phyloP scores from a whole-genome alignment of 495 filamentous ascomycete species.

The Penicillium ochrochloron region DNA sequence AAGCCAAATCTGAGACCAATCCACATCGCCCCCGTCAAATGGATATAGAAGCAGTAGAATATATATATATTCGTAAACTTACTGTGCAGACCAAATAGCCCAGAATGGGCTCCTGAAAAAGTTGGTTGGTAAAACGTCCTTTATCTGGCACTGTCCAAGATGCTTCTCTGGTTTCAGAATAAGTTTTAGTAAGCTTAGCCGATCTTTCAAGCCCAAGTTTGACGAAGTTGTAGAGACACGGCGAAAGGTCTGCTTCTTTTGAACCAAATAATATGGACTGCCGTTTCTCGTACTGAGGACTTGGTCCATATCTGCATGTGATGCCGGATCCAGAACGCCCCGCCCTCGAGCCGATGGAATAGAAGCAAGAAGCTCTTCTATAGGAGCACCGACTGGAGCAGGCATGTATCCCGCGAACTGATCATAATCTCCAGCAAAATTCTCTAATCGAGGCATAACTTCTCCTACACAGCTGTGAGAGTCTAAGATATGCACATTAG shows the following conservation, averaged over 20 bases:
- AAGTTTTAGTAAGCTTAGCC: slow-evolving; percentile 7
- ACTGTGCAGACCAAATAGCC: slow-evolving; percentile 24
- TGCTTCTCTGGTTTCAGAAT: slow-evolving; percentile 18
- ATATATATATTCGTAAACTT: neutral
- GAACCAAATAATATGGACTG: no score
- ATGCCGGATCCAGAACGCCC: slow-evolving; percentile 6
- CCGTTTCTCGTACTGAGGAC: no score
- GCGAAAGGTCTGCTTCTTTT: no score
- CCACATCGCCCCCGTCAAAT: neutral
- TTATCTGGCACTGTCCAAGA: slow-evolving; percentile 13
- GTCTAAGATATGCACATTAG: no score
- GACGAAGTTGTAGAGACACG: neutral
- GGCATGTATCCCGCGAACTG: slow-evolving; percentile 20
- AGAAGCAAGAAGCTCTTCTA: slow-evolving; percentile 11
- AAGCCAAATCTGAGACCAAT: slow-evolving; percentile 32
- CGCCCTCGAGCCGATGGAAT: slow-evolving; percentile 11
- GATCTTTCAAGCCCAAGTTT: slow-evolving; percentile 7
- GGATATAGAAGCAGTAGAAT: no score
- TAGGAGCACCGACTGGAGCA: slow-evolving; percentile 8
- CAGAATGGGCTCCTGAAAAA: slow-evolving; percentile 25
- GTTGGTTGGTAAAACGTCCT: slow-evolving; percentile 8
- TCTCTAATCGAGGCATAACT: no score
- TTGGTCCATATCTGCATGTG: neutral
- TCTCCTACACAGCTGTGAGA: no score
- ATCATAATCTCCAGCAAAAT: slow-evolving; percentile 13